Evolutionary conservation across 2,329 filamentous ascomycete species (phyloP), one percentile per base, ranked within the genome.

Genomic region (Saccharata proteae): DNA sequence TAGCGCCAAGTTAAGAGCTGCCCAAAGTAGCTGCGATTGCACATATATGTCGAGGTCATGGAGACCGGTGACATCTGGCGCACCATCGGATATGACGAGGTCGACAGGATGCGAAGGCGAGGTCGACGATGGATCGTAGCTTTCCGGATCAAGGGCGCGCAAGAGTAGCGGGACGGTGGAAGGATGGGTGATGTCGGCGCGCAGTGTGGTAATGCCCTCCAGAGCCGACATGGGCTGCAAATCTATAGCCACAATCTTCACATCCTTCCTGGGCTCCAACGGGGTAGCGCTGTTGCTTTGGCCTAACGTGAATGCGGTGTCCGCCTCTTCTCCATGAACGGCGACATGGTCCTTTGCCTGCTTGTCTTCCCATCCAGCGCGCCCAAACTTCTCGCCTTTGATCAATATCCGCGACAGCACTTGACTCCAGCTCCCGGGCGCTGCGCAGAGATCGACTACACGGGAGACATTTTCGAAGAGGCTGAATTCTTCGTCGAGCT

Each of bases 31-130:
- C 58, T 96, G 90, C 6, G 82, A 86, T 59, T 98, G 90, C 12
- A 98, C 82, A 58, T 98, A 98, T 44, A 96, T 96, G 57, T 98
- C 90, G 20, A 98, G 73, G 54, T 98, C 90, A 55, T 98, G 90
- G 1, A 98, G 69, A 13, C 90, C 90, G 1, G 90, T 98, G 9
- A 98, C 90, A 48, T 98, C 90, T 1, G 90, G 90, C 0, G 90
- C 90, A 32, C 90, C 90, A 47, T 98, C 90, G 36, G 84, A 93
- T 40, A 98, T 73, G 15, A 98, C 88, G 2, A 98, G 71, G 50
- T 98, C 90, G 10, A 96, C 88, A 0, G 80, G 82, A 29, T 84
- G 74, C 1, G 77, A 71, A 3, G 79, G 71, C 42, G 59, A 48
- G 4, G 43, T 47, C 3, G 59, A 50, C 9, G 47, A 40, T 1